phyloP scores from a whole-genome alignment of 108 stramenopile genomes.

The Nannochloropsis salina region DNA sequence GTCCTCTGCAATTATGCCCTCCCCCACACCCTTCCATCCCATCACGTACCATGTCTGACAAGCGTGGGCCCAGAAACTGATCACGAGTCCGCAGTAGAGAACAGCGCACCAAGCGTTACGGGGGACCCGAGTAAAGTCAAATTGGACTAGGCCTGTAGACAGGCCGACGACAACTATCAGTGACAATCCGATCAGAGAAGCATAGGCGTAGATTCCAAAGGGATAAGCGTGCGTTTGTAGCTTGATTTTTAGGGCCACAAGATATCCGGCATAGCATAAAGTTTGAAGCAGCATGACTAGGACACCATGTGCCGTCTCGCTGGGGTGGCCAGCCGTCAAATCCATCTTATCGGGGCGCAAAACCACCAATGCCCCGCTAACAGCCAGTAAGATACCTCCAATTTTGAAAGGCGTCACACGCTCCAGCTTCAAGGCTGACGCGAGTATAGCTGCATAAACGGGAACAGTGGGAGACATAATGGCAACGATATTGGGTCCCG shows the following conservation, averaged over 20 bases:
- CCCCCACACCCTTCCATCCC: not conserved
- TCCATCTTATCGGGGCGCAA: not conserved
- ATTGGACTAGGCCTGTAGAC: not conserved
- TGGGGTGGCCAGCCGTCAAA: not conserved
- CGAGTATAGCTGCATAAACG: not conserved
- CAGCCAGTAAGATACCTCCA: not conserved
- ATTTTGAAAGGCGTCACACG: not conserved
- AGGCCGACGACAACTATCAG: not conserved
- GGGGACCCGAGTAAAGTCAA: not conserved
- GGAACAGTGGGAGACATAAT: not conserved
- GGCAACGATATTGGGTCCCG: not conserved
- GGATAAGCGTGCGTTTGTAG: not conserved
- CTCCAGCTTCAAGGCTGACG: not conserved
- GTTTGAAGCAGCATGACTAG: not conserved
- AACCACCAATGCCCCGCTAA: not conserved
- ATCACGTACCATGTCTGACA: not conserved
- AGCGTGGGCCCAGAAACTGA: not conserved
- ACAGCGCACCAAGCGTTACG: constrained; percentile 1
- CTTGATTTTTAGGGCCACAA: not conserved
- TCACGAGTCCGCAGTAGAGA: not conserved
- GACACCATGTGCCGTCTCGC: not conserved
- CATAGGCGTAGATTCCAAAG: not conserved
- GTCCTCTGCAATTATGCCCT: too few species aligned
- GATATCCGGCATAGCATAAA: not conserved
- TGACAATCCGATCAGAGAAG: not conserved